Percentiles rank a stretch among this genome's conserved stretches.
phyloP scores from a whole-genome alignment of 2,329 filamentous ascomycete genomes.

The Thelonectria olida region DNA sequence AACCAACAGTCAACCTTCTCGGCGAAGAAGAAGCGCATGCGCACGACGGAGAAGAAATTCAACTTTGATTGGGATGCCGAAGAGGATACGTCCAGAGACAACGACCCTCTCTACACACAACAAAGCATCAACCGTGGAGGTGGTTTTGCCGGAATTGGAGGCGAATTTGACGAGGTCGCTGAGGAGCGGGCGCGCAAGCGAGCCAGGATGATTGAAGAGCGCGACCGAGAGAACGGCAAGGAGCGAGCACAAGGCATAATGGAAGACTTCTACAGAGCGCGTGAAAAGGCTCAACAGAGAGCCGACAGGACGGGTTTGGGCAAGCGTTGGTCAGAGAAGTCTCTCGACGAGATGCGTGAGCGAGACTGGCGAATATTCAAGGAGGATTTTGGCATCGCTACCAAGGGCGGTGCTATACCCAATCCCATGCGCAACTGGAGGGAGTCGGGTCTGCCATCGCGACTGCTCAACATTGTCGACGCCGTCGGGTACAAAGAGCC shows the following conservation, averaged over 20 bases:
- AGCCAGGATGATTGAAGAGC: constrained; percentile 75
- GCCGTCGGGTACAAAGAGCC: constrained; percentile 92
- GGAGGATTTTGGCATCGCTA: constrained; percentile 96
- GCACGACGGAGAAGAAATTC: constrained; percentile 96
- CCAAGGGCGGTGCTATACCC: constrained; percentile 90
- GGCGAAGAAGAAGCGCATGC: constrained; percentile 92
- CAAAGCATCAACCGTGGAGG: constrained; percentile 44
- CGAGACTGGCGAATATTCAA: constrained; percentile 99
- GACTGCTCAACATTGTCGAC: constrained; percentile 82
- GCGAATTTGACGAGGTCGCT: constrained; percentile 62
- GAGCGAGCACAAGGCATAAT: constrained; percentile 82
- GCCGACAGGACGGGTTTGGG: constrained; percentile 79
- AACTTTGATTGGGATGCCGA: constrained; percentile 98
- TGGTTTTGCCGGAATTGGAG: constrained; percentile 59
- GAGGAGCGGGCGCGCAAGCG: constrained; percentile 65
- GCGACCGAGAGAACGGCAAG: constrained; percentile 79
- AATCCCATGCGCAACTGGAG: constrained; percentile 96
- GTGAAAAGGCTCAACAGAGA: constrained; percentile 73
- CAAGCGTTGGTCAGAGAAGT: constrained; percentile 96
- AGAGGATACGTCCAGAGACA: constrained; percentile 78
- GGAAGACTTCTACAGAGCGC: constrained; percentile 78
- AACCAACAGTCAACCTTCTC: constrained; percentile 87
- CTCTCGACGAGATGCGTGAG: constrained; percentile 91
- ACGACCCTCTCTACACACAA: constrained; percentile 78
- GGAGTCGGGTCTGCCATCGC: constrained; percentile 82